Evolutionary conservation across 495 filamentous ascomycete genomes (phyloP), one percentile per base, ranked within the genome.

Genomic region (Aspergillus nanangensis): DNA sequence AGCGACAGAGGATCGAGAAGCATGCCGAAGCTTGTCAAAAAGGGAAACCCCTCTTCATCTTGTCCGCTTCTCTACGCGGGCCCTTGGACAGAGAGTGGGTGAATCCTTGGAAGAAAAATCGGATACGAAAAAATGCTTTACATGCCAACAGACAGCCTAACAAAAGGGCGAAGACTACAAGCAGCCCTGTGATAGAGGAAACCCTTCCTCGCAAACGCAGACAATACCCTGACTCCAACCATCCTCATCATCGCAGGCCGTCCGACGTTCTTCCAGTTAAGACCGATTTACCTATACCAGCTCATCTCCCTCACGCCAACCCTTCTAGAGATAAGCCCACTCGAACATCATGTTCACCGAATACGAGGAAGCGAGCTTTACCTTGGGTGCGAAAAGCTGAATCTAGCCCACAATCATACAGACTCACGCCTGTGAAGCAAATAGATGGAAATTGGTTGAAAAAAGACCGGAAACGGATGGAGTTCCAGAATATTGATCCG

Each of bases 51-150:
- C 50, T 84, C 1, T 73, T 77, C 43, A 75, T 90, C 14, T 58
- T 82, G 2, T 85, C 83, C 4, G 80, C 84, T 10, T 69, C 71
- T 8, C 62, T 88, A 14, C 71, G 64, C 17, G 85, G 84, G 0
- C 84, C 84, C 1, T 83, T 88, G 39, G 74, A 80, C 13, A 59
- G 70, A 1, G 74, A 69, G 21, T 88, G 84, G 84, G 48, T 52
- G 19, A 88, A 88, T 51, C 84, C 83, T 0, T 87, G 82, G 84
- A 67, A 52, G 23, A 71, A 69, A 39, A 39, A 62, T 5, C 48
- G 71, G 39, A 55, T 38, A 38, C 39, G 33, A 19, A 27, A 21
- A n/a, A 11, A 38, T 11, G 2, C 32, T 11, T 9, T 40, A 13
- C 8, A 9, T n/a, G 8, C 47, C 20, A 8, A 25, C 22, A 18